These are phyloP conservation scores for Lipomyces japonicus DNA, from an alignment of 805 yeast species.

Conservation along the genomic window DNA sequence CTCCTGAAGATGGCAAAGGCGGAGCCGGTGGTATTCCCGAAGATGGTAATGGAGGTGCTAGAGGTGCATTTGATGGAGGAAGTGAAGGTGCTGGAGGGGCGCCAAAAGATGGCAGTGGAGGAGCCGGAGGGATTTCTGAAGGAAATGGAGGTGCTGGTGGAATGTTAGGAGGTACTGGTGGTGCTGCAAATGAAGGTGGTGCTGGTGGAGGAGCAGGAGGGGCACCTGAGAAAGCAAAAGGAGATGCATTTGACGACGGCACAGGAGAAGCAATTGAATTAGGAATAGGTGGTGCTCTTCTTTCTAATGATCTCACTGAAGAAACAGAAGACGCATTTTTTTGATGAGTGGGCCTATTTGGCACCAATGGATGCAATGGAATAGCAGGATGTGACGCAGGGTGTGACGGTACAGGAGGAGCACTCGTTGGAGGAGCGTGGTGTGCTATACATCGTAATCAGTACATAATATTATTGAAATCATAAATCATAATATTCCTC, in stretches of 20 bases:
- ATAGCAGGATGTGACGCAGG: slow-evolving; percentile 3
- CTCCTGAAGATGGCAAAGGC: slow-evolving; percentile 3
- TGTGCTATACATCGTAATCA: slow-evolving; percentile 1
- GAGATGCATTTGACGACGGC: slow-evolving; percentile 19
- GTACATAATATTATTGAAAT: not conserved
- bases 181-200: not conserved
- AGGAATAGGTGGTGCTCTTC: slow-evolving; percentile 18
- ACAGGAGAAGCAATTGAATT: slow-evolving; percentile 14
- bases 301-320: not conserved
- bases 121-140: slow-evolving; percentile 8
- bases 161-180: slow-evolving; percentile 2
- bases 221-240: slow-evolving; percentile 26
- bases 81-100: slow-evolving; percentile 5
- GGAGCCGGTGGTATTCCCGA: slow-evolving; percentile 5
- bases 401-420: slow-evolving; percentile 1
- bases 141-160: slow-evolving; percentile 28
- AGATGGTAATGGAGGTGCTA: slow-evolving; percentile 5
- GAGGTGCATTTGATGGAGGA: too few species aligned
- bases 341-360: slow-evolving; percentile 20
- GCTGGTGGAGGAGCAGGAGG: slow-evolving; percentile 16
- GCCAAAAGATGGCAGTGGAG: slow-evolving; percentile 9
- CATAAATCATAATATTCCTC: not conserved
- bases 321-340: slow-evolving; percentile 13
- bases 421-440: slow-evolving; percentile 5
- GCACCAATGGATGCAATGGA: slow-evolving; percentile 17